Base-by-base conservation (phyloP, 768 basidiomycete species). In the Mycena kentingensis region DNA sequence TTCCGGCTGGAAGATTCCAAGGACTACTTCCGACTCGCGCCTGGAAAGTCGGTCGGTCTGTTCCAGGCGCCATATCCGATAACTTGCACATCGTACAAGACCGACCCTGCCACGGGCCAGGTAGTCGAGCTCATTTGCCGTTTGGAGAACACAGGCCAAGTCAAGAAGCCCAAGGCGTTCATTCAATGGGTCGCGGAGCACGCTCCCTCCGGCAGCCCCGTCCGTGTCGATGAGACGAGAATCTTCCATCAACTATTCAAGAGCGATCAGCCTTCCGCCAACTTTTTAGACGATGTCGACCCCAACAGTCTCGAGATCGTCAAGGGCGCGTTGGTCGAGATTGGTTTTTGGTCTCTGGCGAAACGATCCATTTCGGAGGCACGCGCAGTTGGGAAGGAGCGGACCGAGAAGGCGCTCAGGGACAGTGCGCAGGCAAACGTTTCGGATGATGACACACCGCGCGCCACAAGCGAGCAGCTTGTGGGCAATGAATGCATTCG, bases 161-260 rank as follows among this genome's bases (percentile, higher is more conserved):
- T 73, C 15, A 84, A 81, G 69, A 98, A 96, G 69, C 89, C 91
- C 12, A 98, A 96, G 66, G 84, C 93, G 26, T 98, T 84, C 70
- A 93, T 98, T 62, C 96, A 98, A 65, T 99, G 96, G 96, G 92
- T 99, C 13, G 93, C 90, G 22, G 87, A 91, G 65, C 89, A 94
- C 66, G 70, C 77, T 6, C 72, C 82, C 19, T 86, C 88, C 1
- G 84, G 86, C 6, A 91, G 88, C 60, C 93, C 95, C 15, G 88
- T 98, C 49, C 73, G 71, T 41, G 78, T 98, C 59, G 87, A 92
- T 67, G 95, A 99, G 71, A 90, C 88, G 32, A 85, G 95, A 38
- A 79, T 97, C 61, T 98, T 98, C 80, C 82, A 93, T 65, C 89
- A 85, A 19, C 74, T 99, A 4, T 99, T 98, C 85, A 93, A 90